These are phyloP conservation scores for Solanum bulbocastanum DNA, from an alignment of 257 asterid species.

Conservation along the genomic window DNA sequence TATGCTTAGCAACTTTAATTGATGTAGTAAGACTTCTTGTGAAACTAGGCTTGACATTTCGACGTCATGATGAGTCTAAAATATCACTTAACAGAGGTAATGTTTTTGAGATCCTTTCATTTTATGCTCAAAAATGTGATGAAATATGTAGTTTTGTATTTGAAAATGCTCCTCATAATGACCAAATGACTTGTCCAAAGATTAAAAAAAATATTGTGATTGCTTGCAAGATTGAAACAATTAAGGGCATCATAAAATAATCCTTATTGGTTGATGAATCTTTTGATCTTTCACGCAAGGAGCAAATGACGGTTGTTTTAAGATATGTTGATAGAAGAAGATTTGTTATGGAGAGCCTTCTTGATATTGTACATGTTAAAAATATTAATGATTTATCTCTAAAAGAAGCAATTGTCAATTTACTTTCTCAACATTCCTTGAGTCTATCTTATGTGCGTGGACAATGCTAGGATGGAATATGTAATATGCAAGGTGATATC, in stretches of 20 bases:
- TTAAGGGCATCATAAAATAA: background rate
- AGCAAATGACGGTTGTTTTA: background rate
- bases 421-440: background rate
- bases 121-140: background rate
- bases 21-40: background rate
- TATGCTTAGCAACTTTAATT: background rate
- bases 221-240: background rate
- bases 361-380: background rate
- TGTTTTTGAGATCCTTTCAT: too few species aligned
- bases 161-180: background rate
- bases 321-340: background rate
- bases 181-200: background rate
- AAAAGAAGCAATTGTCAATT: background rate
- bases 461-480: background rate
- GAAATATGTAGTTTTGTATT: background rate
- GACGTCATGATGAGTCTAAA: background rate
- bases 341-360: background rate
- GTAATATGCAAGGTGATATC: background rate
- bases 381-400: background rate
- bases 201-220: too few species aligned
- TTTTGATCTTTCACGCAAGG: background rate
- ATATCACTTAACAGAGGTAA: background rate
- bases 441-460: background rate
- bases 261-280: background rate
- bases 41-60: background rate